Base-by-base conservation (phyloP, 164 flowering plant genomes). In the Chimonanthus praecox region DNA sequence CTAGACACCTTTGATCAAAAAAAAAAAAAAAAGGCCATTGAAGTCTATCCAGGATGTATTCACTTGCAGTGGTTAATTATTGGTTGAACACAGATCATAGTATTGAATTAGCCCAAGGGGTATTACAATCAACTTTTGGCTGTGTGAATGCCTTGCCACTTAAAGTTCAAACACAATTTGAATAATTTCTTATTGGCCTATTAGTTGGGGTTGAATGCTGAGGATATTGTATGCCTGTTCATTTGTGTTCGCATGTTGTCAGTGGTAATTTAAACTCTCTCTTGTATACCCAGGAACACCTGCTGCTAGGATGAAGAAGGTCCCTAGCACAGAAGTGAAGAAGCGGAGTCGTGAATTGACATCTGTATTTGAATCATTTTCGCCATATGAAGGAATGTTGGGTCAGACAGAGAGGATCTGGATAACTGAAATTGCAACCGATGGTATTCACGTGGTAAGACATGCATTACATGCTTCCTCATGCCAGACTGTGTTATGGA, bases 301-400 rank as follows among this genome's bases (percentile, higher is more conserved):
- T 75, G 99, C 99, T 79, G 99, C 99, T 61, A 95, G 97, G 85
- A 96, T 94, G 99, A 94, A 91, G 72, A 94, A 96, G 79, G 93
- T 96, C 51, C 91, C 94, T 15, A 94, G 98, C 80, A 84, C 72
- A 49, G 64, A 81, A n/a, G 98, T 96, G 80, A 96, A 96, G 88
- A 85, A 84, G 58, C 85, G 99, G 49, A 96, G 98, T 81, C 99
- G 98, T 75, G 97, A 96, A 76, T 78, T 96, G 82, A 96, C 99
- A 64, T 72, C 88, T 78, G 85, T 91, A 64, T 96, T 96, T 79
- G 97, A 96, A 77, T 88, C 97, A 49, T 96, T 96, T 74, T 84
- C 90, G 15, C 98, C 99, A 65, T 94, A 94, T 79, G 68, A 74
- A 77, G 97, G 95, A 78, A 91, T 94, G 97, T 97, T 92, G 76